Base-by-base conservation (phyloP, 495 filamentous ascomycete species). In the Penicillium subrubescens region DNA sequence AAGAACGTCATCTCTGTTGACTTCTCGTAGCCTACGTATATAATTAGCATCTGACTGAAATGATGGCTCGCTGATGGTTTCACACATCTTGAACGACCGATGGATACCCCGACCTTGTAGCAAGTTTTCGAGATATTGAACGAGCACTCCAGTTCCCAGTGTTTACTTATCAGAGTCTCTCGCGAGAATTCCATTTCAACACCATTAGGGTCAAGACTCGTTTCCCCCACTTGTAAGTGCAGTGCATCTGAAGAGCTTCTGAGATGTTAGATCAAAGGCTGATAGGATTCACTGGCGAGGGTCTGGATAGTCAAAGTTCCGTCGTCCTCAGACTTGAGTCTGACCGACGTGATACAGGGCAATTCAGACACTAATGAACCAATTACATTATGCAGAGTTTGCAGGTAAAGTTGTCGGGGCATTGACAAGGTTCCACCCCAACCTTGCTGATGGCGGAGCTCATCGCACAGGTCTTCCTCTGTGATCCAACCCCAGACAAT, bases 361-460 rank as follows among this genome's bases (percentile, higher is more conserved):
- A 61, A 8, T 5, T 53, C 46, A 5, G 59, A 61, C 12, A 43
- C 59, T 23, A 61, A 39, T 6, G 59, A 48, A 10, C 59, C 59
- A 6, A 31, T 14, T 29, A 54, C 59, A 39, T 41, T 54, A 19
- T 54, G 48, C 14, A 61, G 11, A 41, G 59, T 61, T 29, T 54
- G 59, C 23, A 61, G n/a, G 8, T 27, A 17, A 19, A 68, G 31
- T 62, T 68, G 50, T 33, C 66, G 54, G 0, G 66, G 62, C 51
- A 68, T 68, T 31, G 62, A 61, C 46, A 68, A 31, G 33, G 39
- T 27, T 29, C 66, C 66, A 31, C 59, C 62, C 66, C 62, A 68
- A 23, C 66, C 66, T 62, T 68, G 56, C 21, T 39, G 29, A 8
- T 62, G 59, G n/a, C 66, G 53, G 44, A 59, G 35, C 21, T 68